Conservation (phyloP, 2,329 filamentous ascomycete species). For the Microdochium trichocladiopsis region DNA sequence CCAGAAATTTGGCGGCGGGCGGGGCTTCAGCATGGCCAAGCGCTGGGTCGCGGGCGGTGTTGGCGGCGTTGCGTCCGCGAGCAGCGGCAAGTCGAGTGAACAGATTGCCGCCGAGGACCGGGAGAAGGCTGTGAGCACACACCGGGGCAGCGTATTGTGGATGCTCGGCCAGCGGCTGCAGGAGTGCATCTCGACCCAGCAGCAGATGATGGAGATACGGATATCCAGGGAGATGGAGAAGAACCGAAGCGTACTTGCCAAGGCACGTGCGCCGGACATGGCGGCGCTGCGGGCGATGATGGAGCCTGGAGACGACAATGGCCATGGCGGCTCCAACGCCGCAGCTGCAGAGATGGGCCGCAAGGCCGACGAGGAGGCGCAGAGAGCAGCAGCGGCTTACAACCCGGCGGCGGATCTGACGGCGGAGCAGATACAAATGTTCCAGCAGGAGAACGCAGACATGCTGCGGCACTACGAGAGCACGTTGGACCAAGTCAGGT, state of each 20-base stretch:
- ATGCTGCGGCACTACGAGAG: conserved; percentile 93
- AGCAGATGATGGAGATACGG: conserved; percentile 87
- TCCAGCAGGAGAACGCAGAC: conserved; percentile 86
- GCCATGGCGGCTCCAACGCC: conserved; percentile 10
- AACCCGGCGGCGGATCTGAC: conserved; percentile 50
- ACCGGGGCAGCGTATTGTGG: conserved; percentile 80
- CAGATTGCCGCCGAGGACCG: conserved; percentile 67
- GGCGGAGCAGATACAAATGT: conserved; percentile 83
- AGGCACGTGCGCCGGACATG: conserved; percentile 37
- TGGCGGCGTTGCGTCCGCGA: conserved; percentile 52
- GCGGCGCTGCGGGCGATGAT: conserved; percentile 7
- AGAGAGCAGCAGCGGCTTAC: conserved; percentile 3
- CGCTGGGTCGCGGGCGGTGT: conserved; percentile 64
- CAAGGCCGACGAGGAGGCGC: conserved; percentile 13
- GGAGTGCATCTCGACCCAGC: conserved; percentile 69
- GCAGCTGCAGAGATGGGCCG: conserved; percentile 11
- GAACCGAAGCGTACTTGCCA: conserved; percentile 78
- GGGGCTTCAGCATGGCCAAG: conserved; percentile 56
- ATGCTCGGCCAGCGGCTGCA: conserved; percentile 71
- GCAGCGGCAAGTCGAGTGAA: conserved; percentile 48
- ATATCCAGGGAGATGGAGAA: conserved; percentile 81
- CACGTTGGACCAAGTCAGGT: conserved; percentile 91
- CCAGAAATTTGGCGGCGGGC: conserved; percentile 52
- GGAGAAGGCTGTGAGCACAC: conserved; percentile 57
- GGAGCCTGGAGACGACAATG: not conserved